Evolutionary conservation across 1,139 yeast genomes (phyloP), one percentile per base, ranked within the genome.

Genomic region (Yamadazyma siamensis): DNA sequence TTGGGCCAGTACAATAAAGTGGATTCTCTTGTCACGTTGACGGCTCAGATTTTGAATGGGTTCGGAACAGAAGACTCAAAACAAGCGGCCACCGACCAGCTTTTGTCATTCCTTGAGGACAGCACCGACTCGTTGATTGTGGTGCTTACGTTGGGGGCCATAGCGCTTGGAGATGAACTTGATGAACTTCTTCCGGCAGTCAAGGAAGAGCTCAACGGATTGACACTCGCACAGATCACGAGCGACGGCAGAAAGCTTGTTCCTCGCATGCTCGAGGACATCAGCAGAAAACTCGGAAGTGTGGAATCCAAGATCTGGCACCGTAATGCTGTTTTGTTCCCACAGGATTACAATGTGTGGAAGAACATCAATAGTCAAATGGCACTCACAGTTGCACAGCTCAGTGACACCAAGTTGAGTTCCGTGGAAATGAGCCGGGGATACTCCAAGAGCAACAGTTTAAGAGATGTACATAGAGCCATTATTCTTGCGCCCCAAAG

Each of bases 1-100:
- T 59, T 87, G 33, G 71, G 43, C 10, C 38, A 46, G 7, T 49
- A 71, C 33, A 58, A 65, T 12, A 72, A 78, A 13, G 75, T 81
- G 3, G 49, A 28, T 68, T 71, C 80, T 39, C 67, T 87, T n/a
- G 77, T 86, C 10, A 74, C 82, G 5, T 59, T 91, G 23, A 71
- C 86, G 16, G 77, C 94, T 0, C 95, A 87, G 49, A 81, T 88
- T 1, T 65, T 91, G 32, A 81, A 83, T 64, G 85, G 87, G 1
- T 76, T 76, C 35, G 82, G 79, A 6, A 74, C 79, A 0, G 76
- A 71, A 14, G 89, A 80, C n/a, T 79, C 91, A 6, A 79, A 77
- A 35, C 84, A 80, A 41, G 91, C 89, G 2, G 95, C 96, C 0
- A 51, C 86, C 31, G 88, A 81, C 46, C 88, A 81, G 49, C 52